These are phyloP conservation scores for Herpetomonas samuelpessoai DNA, from an alignment of 208 protist genomes.

Conservation along the genomic window DNA sequence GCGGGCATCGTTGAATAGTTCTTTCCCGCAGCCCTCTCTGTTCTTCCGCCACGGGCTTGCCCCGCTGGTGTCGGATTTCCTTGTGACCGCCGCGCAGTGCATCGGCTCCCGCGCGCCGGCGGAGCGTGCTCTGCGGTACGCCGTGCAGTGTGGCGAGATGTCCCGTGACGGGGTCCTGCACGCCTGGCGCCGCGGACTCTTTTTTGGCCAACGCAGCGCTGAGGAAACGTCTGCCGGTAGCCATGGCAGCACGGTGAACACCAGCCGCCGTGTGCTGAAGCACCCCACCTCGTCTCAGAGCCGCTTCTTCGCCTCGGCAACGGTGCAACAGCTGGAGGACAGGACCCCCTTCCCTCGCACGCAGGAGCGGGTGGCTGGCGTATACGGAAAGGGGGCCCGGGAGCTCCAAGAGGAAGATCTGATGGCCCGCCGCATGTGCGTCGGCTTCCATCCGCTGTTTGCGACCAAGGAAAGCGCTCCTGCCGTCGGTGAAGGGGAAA, in stretches of 20 bases:
- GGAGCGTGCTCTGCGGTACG: constrained; percentile 6
- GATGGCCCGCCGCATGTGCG: constrained; percentile 7
- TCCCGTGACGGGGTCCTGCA: background rate
- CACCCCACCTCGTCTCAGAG: background rate
- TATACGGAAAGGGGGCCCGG: background rate
- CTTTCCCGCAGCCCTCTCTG: background rate
- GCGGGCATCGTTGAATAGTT: too few species aligned
- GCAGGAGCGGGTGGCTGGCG: background rate
- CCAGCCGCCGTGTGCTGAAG: background rate
- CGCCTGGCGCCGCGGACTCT: constrained; percentile 1
- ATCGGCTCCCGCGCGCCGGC: background rate
- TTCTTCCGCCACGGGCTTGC: background rate
- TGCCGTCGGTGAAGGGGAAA: background rate
- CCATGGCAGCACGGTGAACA: background rate
- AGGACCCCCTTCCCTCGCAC: background rate
- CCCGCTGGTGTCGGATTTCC: constrained; percentile 5
- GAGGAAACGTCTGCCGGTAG: background rate
- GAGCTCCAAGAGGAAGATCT: background rate
- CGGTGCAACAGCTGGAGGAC: too few species aligned
- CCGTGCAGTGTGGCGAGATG: constrained; percentile 7
- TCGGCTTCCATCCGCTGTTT: constrained; percentile 13
- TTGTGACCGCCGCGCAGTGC: background rate
- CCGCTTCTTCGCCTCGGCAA: background rate
- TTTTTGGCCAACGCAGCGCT: too few species aligned
- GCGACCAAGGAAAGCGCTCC: too few species aligned